Percentiles rank a stretch among this genome's conserved stretches.
Conservation (phyloP, 2,329 filamentous ascomycete genomes). For the Xylariaceae sp. region DNA sequence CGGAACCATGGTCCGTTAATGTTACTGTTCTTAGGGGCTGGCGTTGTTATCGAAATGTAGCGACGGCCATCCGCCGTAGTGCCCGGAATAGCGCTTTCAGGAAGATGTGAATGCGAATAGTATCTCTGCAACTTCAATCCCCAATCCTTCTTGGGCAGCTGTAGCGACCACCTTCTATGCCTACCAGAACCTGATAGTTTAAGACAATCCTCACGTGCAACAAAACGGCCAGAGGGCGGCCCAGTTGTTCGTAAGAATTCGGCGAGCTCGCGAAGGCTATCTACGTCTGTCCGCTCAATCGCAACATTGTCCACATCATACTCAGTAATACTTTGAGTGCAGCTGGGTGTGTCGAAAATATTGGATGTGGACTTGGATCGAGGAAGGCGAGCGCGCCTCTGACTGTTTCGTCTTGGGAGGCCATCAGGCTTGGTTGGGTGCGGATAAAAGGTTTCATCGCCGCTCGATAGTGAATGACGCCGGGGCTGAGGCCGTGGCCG, state of each 20-base stretch:
- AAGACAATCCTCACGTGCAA: constrained; percentile 27
- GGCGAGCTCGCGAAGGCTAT: constrained; percentile 30
- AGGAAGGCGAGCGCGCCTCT: constrained; percentile 28
- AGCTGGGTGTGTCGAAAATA: constrained; percentile 28
- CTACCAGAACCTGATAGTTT: constrained; percentile 14
- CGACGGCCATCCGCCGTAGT: constrained; percentile 26
- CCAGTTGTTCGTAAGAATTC: constrained; percentile 33
- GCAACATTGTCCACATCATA: constrained; percentile 23
- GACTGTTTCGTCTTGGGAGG: constrained; percentile 14
- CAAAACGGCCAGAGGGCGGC: constrained; percentile 24
- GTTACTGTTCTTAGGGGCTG: constrained; percentile 6
- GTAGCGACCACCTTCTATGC: constrained; percentile 29
- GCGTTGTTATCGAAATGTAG: constrained; percentile 29
- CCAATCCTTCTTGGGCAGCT: constrained; percentile 29
- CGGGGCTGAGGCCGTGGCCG: constrained; percentile 18
- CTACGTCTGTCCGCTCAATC: constrained; percentile 27
- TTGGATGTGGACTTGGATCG: constrained; percentile 39
- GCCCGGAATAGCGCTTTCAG: constrained; percentile 24
- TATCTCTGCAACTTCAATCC: constrained; percentile 23
- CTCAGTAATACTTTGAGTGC: constrained; percentile 1
- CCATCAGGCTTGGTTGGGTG: constrained; percentile 23
- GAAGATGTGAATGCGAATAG: constrained; percentile 23
- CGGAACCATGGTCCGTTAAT: constrained; percentile 26
- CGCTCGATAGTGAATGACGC: constrained; percentile 28
- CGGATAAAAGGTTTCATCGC: constrained; percentile 21